Evolutionary conservation across 2,329 filamentous ascomycete species (phyloP).

Genomic region (Calonectria hawksworthii): DNA sequence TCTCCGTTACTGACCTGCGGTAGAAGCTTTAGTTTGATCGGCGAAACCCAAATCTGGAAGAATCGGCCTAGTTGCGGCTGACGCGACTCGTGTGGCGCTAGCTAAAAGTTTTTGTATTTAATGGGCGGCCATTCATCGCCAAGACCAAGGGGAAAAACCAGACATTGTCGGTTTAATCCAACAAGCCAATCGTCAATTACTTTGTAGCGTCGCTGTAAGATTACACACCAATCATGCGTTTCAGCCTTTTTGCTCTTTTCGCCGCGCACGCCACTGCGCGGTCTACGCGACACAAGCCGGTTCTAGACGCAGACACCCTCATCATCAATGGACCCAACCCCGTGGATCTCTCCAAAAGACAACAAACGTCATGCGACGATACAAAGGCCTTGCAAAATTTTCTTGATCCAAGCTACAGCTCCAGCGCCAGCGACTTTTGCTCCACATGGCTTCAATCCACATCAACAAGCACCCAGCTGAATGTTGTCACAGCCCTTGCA

Average conservation of each 20-base stretch:
- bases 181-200: neutral
- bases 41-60: neutral
- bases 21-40: neutral
- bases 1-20: neutral
- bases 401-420: neutral
- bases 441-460: neutral
- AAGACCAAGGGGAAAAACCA: too few species aligned
- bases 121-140: neutral
- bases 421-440: neutral
- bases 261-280: neutral
- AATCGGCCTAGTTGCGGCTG: too few species aligned
- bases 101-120: neutral
- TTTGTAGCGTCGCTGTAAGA: rapidly evolving
- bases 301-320: neutral
- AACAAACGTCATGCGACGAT: neutral
- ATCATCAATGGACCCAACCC: neutral
- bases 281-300: neutral
- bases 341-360: neutral
- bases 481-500: neutral
- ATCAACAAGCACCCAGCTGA: neutral
- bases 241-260: neutral
- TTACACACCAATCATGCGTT: neutral
- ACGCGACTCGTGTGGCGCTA: neutral
- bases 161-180: neutral
- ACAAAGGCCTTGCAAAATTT: neutral